These are phyloP conservation scores for Ustulina deusta DNA, from an alignment of 2,329 filamentous ascomycete species.

Conservation along the genomic window DNA sequence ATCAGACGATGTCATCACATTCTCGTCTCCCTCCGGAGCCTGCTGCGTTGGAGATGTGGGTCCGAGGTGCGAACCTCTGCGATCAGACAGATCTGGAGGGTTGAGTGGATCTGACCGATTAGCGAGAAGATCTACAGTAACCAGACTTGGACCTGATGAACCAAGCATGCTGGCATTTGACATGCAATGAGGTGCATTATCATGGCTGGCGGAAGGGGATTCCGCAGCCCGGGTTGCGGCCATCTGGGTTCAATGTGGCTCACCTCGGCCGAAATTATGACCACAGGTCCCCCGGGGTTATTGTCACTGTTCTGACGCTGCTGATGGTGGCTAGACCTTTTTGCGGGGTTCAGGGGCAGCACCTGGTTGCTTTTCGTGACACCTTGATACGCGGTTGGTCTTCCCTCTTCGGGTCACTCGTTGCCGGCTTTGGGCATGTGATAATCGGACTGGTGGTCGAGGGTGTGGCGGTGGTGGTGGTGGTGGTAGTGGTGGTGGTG, in stretches of 20 bases:
- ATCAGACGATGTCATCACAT: conserved; percentile 11
- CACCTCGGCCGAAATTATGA: conserved; percentile 16
- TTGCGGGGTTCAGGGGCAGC: conserved; percentile 24
- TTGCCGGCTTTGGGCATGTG: not conserved
- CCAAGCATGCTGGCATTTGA: conserved; percentile 17
- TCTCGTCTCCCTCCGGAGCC: not conserved
- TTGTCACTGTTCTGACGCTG: conserved; percentile 4
- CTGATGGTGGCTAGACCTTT: conserved; percentile 6
- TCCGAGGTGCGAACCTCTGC: conserved; percentile 11
- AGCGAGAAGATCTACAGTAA: conserved; percentile 30
- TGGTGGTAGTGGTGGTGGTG: conserved; percentile 26
- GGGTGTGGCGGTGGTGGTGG: conserved; percentile 17
- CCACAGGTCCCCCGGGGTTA: conserved; percentile 1
- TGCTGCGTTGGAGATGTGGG: conserved; percentile 29
- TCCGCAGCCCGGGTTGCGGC: conserved; percentile 21
- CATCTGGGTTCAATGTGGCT: conserved; percentile 27
- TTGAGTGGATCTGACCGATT: conserved; percentile 36
- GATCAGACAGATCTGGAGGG: conserved; percentile 31
- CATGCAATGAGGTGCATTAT: conserved; percentile 17
- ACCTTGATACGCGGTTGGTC: not conserved
- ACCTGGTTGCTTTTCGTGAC: conserved; percentile 5
- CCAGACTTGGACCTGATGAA: conserved; percentile 14
- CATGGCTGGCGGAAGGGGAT: conserved; percentile 19
- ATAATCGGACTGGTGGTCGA: conserved; percentile 12
- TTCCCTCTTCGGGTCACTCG: conserved; percentile 8